Conservation (phyloP, 164 flowering plant genomes). For the Aristolochia contorta region DNA sequence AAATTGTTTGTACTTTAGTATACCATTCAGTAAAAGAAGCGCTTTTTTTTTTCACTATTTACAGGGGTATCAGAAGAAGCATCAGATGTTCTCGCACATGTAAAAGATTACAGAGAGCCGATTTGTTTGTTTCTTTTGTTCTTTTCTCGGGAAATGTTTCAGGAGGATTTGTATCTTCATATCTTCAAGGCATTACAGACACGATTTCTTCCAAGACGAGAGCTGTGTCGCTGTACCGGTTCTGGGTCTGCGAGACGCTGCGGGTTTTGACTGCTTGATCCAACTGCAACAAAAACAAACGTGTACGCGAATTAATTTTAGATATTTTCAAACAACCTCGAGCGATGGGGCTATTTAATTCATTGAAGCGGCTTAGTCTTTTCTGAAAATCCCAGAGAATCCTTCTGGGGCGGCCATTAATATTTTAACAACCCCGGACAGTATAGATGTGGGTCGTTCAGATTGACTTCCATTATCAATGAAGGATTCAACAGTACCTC, state of each 20-base stretch:
- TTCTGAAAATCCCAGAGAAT: neutral
- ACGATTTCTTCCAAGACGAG: slow-evolving; percentile 18
- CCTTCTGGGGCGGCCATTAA: too few species aligned
- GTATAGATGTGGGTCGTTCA: too few species aligned
- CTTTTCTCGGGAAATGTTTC: too few species aligned
- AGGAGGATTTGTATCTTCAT: too few species aligned
- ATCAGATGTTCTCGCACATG: neutral
- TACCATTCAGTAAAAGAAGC: neutral
- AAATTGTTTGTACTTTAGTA: neutral
- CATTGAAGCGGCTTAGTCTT: neutral
- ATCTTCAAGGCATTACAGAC: slow-evolving; percentile 10
- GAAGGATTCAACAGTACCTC: too few species aligned
- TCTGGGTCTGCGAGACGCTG: slow-evolving; percentile 12
- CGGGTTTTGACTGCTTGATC: slow-evolving; percentile 14
- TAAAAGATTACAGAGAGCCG: neutral
- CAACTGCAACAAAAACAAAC: slow-evolving; percentile 13
- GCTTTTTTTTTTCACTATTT: too few species aligned
- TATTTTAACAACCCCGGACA: too few species aligned
- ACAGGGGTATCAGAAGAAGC: too few species aligned
- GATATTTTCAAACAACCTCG: neutral
- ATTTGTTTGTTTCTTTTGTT: too few species aligned
- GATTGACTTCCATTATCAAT: too few species aligned
- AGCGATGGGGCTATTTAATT: neutral
- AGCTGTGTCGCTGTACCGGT: slow-evolving; percentile 14
- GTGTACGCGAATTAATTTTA: neutral